Conservation (phyloP, 192 early-diverging fungal species). For the Chytriomyces hyalinus region DNA sequence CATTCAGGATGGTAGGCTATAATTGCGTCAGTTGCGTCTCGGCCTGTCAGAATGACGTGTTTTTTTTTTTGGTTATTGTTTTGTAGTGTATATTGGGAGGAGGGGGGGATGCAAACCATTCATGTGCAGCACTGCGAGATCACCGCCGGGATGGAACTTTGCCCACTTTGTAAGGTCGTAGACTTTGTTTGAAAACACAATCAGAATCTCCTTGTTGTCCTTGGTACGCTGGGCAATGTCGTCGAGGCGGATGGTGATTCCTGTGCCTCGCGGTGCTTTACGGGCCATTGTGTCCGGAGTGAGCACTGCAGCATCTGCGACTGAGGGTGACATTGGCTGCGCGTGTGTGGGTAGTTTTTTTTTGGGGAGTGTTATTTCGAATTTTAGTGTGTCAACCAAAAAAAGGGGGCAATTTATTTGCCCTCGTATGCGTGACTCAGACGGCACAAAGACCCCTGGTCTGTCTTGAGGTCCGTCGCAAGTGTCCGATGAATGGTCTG, state of each 20-base stretch:
- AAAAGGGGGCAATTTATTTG: too few relatives aligned
- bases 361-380: too few relatives aligned
- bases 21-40: conserved; percentile 90
- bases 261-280: background rate
- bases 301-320: too few relatives aligned
- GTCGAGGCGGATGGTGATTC: background rate
- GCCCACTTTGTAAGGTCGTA: conserved; percentile 80
- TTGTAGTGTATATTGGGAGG: too few relatives aligned
- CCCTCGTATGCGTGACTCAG: too few relatives aligned
- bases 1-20: conserved; percentile 81
- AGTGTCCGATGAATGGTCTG: too few relatives aligned
- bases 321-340: too few relatives aligned
- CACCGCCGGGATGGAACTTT: conserved; percentile 90
- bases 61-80: too few relatives aligned
- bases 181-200: conserved; percentile 85
- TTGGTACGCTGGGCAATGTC: background rate
- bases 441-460: too few relatives aligned
- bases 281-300: background rate
- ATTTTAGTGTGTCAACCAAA: too few relatives aligned
- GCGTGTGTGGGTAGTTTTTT: too few relatives aligned
- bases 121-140: conserved; percentile 85
- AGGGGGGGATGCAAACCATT: conserved; percentile 56
- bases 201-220: conserved; percentile 63
- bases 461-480: too few relatives aligned
- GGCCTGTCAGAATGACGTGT: conserved; percentile 19